A percentile compares a stretch with the other conserved stretches of the same genome.
These are phyloP conservation scores for Mitragyna speciosa DNA, from an alignment of 257 asterid species.

Conservation along the genomic window DNA sequence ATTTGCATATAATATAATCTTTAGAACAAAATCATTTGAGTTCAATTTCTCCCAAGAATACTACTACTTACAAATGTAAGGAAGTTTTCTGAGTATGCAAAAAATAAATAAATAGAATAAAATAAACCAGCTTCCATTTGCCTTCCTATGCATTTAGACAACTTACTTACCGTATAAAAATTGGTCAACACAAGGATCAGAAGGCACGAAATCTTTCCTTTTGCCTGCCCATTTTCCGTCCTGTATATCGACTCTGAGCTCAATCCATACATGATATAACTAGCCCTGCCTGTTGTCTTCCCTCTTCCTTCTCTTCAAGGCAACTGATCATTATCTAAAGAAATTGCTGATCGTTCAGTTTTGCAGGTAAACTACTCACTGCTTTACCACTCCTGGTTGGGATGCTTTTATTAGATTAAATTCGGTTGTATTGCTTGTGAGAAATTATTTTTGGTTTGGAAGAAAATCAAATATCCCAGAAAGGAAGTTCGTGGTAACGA, in stretches of 20 bases:
- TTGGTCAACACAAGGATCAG: not conserved
- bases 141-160: not conserved
- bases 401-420: not conserved
- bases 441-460: no score
- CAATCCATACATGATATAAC: not conserved
- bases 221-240: not conserved
- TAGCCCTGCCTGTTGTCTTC: not conserved
- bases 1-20: no score
- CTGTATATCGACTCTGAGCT: not conserved
- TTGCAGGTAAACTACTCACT: not conserved
- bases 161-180: not conserved
- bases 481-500: no score
- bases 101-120: no score
- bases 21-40: no score
- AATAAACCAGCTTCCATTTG: no score
- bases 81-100: no score
- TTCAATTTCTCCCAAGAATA: no score
- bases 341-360: not conserved
- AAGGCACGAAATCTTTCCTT: constrained; percentile 8
- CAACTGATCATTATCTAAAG: not conserved
- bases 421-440: no score
- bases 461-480: no score
- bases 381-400: not conserved
- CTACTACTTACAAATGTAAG: no score
- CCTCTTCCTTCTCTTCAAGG: not conserved